Base-by-base conservation (phyloP, 495 filamentous ascomycete genomes). In the Lophium mytilinum region DNA sequence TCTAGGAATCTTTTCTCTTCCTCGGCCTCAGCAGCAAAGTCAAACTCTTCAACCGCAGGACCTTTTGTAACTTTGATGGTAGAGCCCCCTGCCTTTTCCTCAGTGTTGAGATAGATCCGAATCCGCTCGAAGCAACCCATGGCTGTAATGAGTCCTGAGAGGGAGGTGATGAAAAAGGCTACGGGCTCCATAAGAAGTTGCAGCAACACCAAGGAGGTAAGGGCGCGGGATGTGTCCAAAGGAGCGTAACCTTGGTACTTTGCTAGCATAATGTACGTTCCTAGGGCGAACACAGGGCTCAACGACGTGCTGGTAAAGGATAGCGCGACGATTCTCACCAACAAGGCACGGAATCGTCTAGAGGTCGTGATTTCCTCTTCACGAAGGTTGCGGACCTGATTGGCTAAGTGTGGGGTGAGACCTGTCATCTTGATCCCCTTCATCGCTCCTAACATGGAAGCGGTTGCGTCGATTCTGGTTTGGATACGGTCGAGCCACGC, bases 401-500 rank as follows among this genome's bases (percentile, higher is more conserved):
- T 37, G 24, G 55, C 47, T 9, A 68, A 52, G 19, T 60, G 62
- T 9, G 53, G 30, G 14, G 50, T 55, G 5, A 71, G 53, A 41
- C 69, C 69, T 48, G 60, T 61, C 69, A 75, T 73, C 56, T 71
- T 71, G 34, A 75, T 56, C 3, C 63, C 62, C 46, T 72, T 73
- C 53, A 75, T 72, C n/a, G 58, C 54, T 11, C 50, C 47, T 7
- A 75, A 62, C 60, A 67, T 68, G 12, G 55, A 57, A 4, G 64
- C 56, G 0, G 69, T 72, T 45, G 37, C 68, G 65, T 55, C 35
- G 3, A 79, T 69, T n/a, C 78, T 68, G 11, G 67, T 66, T 58
- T 78, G 72, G 39, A 73, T 71, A 9, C 48, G 56, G 36, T 69
- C 71, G 58, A 78, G 70, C 78, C 78, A 80, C 0, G 46, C 46